Percentiles rank a stretch among this genome's conserved stretches.
Evolutionary conservation across 2,329 filamentous ascomycete genomes (phyloP).

Genomic region (Fusarium nygamai): DNA sequence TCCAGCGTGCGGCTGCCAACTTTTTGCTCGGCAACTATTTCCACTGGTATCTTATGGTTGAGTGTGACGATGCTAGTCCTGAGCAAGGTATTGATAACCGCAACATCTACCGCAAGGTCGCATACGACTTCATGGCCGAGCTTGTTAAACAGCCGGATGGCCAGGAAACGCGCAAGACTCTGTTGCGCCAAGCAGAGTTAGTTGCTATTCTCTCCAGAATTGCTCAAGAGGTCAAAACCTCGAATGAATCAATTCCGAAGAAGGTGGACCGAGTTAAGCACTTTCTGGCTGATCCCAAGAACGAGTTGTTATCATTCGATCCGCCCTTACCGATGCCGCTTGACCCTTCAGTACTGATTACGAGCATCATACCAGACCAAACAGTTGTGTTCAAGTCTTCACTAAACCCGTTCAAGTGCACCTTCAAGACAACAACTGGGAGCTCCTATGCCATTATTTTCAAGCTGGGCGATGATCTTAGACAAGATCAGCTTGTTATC

Average conservation of each 20-base stretch:
- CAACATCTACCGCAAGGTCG: constrained; percentile 89
- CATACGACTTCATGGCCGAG: constrained; percentile 95
- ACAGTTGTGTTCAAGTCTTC: constrained; percentile 96
- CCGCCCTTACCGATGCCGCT: constrained; percentile 88
- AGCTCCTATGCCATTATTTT: constrained; percentile 92
- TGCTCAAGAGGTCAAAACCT: constrained; percentile 85
- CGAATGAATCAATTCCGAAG: constrained; percentile 78
- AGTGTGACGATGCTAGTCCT: constrained; percentile 85
- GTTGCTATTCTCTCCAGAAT: constrained; percentile 88
- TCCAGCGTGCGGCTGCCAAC: constrained; percentile 86
- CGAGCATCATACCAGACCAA: constrained; percentile 83
- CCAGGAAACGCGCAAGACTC: constrained; percentile 75
- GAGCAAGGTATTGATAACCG: constrained; percentile 80
- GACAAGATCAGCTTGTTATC: constrained; percentile 96
- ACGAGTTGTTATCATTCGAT: constrained; percentile 85
- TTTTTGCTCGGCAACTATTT: constrained; percentile 94
- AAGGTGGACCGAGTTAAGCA: constrained; percentile 89
- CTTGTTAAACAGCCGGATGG: constrained; percentile 78
- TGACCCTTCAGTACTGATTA: constrained; percentile 83
- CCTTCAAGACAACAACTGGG: constrained; percentile 83
- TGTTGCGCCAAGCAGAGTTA: constrained; percentile 89
- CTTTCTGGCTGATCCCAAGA: constrained; percentile 86
- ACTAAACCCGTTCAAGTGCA: constrained; percentile 87
- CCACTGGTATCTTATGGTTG: constrained; percentile 98
- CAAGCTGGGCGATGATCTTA: constrained; percentile 95